phyloP scores from a whole-genome alignment of 2,329 filamentous ascomycete species.

The Hymenoscyphus fructigenus region DNA sequence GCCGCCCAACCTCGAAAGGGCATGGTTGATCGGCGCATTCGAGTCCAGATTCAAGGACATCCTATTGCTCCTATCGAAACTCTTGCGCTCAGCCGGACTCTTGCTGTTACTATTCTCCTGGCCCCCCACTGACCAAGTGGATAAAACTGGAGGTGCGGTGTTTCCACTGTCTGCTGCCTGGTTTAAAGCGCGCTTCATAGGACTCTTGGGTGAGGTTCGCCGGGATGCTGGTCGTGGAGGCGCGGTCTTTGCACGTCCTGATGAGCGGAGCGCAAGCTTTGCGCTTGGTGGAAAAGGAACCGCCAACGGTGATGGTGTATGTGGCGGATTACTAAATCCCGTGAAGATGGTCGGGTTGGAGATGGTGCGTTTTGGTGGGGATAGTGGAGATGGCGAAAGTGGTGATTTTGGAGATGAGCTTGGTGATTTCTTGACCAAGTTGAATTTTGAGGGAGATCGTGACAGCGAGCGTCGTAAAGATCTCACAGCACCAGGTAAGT shows the following conservation, averaged over 20 bases:
- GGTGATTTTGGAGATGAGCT: conserved; percentile 52
- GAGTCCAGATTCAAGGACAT: conserved; percentile 49
- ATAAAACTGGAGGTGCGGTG: conserved; percentile 48
- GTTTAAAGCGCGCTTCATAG: conserved; percentile 73
- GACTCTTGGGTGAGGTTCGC: conserved; percentile 76
- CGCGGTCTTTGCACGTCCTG: conserved; percentile 58
- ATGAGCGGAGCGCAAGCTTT: conserved; percentile 64
- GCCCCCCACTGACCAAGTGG: conserved; percentile 29
- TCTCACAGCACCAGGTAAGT: conserved; percentile 77
- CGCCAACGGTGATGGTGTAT: conserved; percentile 53
- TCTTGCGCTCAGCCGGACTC: conserved; percentile 45
- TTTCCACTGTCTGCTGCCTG: conserved; percentile 69
- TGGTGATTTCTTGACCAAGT: conserved; percentile 51
- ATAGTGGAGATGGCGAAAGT: conserved; percentile 57
- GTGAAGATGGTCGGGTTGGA: conserved; percentile 50
- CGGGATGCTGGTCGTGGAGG: conserved; percentile 58
- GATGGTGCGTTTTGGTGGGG: conserved; percentile 45
- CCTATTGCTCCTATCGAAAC: conserved; percentile 52
- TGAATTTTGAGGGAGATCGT: conserved; percentile 89
- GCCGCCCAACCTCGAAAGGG: conserved; percentile 46
- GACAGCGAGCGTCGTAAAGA: conserved; percentile 85
- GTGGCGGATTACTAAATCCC: conserved; percentile 35
- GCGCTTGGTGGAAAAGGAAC: conserved; percentile 66
- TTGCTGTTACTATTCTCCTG: conserved; percentile 42
- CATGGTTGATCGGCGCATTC: conserved; percentile 49